Conservation (phyloP, 345 rosid genomes). For the Microcos paniculata region DNA sequence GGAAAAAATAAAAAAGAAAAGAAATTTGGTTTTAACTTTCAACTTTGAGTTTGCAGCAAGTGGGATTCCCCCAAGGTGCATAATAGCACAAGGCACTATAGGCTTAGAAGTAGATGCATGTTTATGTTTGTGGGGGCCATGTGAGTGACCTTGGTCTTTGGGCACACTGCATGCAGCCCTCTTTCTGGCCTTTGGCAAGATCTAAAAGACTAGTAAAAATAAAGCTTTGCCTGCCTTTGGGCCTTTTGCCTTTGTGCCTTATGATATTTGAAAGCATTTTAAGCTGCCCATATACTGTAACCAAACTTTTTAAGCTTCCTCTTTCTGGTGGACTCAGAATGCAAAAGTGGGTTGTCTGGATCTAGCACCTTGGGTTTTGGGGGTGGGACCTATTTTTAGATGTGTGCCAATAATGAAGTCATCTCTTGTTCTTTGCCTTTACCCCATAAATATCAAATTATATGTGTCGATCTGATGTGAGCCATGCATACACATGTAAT, state of each 20-base stretch:
- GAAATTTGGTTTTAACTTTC: neutral
- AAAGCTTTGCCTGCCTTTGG: neutral
- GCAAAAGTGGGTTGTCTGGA: slow-evolving; percentile 24
- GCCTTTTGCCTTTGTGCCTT: neutral
- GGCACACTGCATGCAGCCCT: slow-evolving; percentile 5
- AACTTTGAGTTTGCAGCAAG: slow-evolving; percentile 1
- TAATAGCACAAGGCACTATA: slow-evolving; percentile 10
- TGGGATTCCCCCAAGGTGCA: slow-evolving; percentile 24
- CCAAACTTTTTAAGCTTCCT: neutral
- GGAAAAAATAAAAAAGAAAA: neutral
- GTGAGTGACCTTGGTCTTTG: neutral
- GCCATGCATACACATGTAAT: slow-evolving; percentile 28
- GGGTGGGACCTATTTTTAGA: slow-evolving; percentile 22
- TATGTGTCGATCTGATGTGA: slow-evolving; percentile 19
- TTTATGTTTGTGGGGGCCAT: slow-evolving; percentile 26
- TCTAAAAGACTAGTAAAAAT: slow-evolving; percentile 8
- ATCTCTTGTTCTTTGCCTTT: slow-evolving; percentile 17
- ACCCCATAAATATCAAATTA: neutral
- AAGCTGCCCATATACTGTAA: slow-evolving; percentile 7
- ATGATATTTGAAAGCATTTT: slow-evolving; percentile 1
- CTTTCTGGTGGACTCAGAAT: slow-evolving; percentile 4
- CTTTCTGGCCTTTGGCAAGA: slow-evolving; percentile 27
- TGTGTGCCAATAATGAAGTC: slow-evolving; percentile 3
- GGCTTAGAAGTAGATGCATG: slow-evolving; percentile 20
- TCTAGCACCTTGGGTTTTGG: slow-evolving; percentile 22